Evolutionary conservation across 305 asterid genomes (phyloP), one percentile per base, ranked within the genome.

Genomic region (Fraxinus albicans): DNA sequence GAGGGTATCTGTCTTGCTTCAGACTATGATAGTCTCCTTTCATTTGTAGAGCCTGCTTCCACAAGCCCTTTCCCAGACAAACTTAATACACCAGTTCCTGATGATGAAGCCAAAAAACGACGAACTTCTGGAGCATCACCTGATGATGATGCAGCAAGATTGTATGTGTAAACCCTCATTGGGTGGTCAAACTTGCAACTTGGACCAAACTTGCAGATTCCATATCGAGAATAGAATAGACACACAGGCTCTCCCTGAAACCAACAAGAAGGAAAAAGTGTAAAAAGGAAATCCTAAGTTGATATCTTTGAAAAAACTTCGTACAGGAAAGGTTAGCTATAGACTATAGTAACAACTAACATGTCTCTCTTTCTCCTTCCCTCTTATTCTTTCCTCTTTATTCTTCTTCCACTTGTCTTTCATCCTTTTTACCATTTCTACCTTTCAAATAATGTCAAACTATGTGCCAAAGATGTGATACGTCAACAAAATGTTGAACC

Each of bases 131-230:
- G 85, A 67, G 88, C 87, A 75, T 92, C 97, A 55, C 92, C 69
- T 83, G 95, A 74, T 34, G 97, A 86, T 85, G 96, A 69, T 67
- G 94, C 86, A 50, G 94, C 88, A 0, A 91, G 84, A 83, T 90
- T 89, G 89, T 93, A 6, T 1, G 94, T 86, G 84, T 92, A 90
- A 82, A 92, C 94, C 53, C 92, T 90, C 99, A 94, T 95, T 15
- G 99, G 99, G 88, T 97, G 99, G 89, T 97, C 98, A 90, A 92
- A 97, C 90, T 95, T 97, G 98, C 99, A 97, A 91, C 99, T 95
- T 83, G 98, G 98, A 77, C 99, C 99, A 89, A 97, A 97, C 87
- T 97, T 97, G 94, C 99, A 97, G 84, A 97, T 95, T 81, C 99
- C 98, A 80, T 95, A 97, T 78, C 95, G 90, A 80, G 99, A 94